Evolutionary conservation across 2,329 filamentous ascomycete genomes (phyloP), one percentile per base, ranked within the genome.

Genomic region (Scedosporium boydii): DNA sequence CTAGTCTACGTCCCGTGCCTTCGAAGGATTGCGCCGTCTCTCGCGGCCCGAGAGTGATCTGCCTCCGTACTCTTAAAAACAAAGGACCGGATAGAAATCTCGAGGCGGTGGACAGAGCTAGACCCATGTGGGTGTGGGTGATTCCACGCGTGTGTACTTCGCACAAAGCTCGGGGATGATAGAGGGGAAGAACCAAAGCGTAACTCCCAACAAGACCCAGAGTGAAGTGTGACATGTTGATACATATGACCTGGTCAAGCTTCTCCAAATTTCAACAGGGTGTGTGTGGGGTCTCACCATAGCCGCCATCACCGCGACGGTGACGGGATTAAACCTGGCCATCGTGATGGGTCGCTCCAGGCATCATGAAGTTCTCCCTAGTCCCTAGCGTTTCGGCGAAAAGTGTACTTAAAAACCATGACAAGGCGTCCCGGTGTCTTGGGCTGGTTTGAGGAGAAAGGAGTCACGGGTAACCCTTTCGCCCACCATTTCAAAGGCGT

Each of bases 181-280:
- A 10, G 34, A 38, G 34, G 59, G 42, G 44, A 60, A 18, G 42
- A 53, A 41, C 59, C 59, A 26, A 55, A 44, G 44, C 44, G 59
- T 60, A 60, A n/a, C 42, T 53, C 16, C 23, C 12, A 34, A n/a
- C 27, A 27, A 26, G 12, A 27, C 9, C 16, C 6, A 44, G 44
- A 48, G 29, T 59, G 34, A 56, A 12, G 59, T 61, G 59, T 41
- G 46, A 61, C 59, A 56, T 56, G 27, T 42, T 10, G 59, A 42
- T 55, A 61, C 48, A 44, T 16, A 42, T 61, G 59, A 56, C 59
- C 59, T 44, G 16, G 46, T 61, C 48, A 38, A 61, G 48, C 34
- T 38, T 38, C 34, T 38, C 34, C 34, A 38, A 38, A 14, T 38
- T 10, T 6, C 29, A 38, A 21, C 16, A 7, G 7, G 48, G 59